phyloP scores from a whole-genome alignment of 768 basidiomycete species.

The Boletus rubescentipes region DNA sequence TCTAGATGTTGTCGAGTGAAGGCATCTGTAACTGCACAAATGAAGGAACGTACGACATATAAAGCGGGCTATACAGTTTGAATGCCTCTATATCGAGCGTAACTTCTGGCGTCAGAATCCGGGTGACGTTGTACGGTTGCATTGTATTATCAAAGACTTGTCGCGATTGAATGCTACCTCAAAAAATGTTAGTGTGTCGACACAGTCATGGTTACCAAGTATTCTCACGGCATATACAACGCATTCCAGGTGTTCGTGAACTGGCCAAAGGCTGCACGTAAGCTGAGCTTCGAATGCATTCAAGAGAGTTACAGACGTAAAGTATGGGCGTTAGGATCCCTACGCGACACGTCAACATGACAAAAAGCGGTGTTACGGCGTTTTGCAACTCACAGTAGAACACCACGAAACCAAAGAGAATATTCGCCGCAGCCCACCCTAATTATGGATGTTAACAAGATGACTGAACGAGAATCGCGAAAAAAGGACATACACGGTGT shows the following conservation, averaged over 20 bases:
- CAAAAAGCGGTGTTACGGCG: not conserved
- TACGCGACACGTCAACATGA: conserved; percentile 4
- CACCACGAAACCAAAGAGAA: conserved; percentile 61
- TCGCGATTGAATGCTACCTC: conserved; percentile 54
- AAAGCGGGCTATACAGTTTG: conserved; percentile 57
- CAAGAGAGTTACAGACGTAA: conserved; percentile 49
- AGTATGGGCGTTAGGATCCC: conserved; percentile 37
- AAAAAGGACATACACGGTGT: conserved; percentile 60
- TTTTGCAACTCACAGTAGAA: conserved; percentile 55
- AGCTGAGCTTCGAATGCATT: conserved; percentile 28
- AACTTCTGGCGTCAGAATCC: conserved; percentile 50
- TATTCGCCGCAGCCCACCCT: conserved; percentile 80
- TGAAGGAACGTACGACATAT: conserved; percentile 41
- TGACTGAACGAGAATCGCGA: not conserved
- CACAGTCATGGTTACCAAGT: not conserved
- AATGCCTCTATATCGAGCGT: conserved; percentile 58
- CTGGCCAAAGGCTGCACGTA: conserved; percentile 17
- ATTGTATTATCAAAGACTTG: conserved; percentile 62
- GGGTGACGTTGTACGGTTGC: conserved; percentile 53
- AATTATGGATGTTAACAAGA: not conserved
- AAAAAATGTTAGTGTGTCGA: not conserved
- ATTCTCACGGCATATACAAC: conserved; percentile 55
- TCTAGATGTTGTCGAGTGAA: conserved; percentile 11
- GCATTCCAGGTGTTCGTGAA: conserved; percentile 66
- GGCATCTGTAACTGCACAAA: not conserved